Percentiles rank a stretch among this genome's conserved stretches.
Conservation (phyloP, 2,329 filamentous ascomycete species). For the Pyrenophora teres region DNA sequence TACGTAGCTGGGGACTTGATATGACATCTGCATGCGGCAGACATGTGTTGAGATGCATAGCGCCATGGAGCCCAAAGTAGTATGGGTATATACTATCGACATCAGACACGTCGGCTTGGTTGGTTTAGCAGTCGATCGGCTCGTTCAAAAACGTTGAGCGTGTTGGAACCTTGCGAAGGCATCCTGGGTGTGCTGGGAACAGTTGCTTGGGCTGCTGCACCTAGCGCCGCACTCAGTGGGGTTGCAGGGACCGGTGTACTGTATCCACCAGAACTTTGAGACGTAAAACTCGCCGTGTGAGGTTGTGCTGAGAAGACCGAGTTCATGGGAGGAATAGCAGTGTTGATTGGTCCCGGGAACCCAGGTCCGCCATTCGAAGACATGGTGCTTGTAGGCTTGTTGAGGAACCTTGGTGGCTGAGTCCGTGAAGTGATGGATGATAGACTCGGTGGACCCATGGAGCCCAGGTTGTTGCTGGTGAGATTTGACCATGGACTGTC, state of each 20-base stretch:
- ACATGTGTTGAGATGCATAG: background rate
- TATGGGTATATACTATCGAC: background rate
- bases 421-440: constrained; percentile 44
- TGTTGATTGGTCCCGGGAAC: constrained; percentile 46
- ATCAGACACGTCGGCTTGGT: constrained; percentile 37
- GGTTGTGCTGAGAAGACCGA: constrained; percentile 37
- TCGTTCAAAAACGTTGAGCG: constrained; percentile 44
- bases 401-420: constrained; percentile 39
- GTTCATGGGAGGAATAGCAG: constrained; percentile 35
- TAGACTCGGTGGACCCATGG: constrained; percentile 39
- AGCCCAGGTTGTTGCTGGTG: constrained; percentile 40
- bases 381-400: constrained; percentile 32
- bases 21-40: background rate
- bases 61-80: background rate
- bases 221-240: constrained; percentile 84
- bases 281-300: constrained; percentile 34
- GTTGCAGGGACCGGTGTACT: constrained; percentile 75
- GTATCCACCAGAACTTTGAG: constrained; percentile 49
- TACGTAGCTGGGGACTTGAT: constrained; percentile 1
- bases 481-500: constrained; percentile 67
- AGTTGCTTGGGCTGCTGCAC: constrained; percentile 87
- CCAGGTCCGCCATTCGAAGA: constrained; percentile 30
- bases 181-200: constrained; percentile 65
- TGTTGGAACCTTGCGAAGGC: constrained; percentile 28
- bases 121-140: constrained; percentile 41